These are phyloP conservation scores for Yamadazyma blattariae DNA, from an alignment of 1,139 yeast species.

Conservation along the genomic window DNA sequence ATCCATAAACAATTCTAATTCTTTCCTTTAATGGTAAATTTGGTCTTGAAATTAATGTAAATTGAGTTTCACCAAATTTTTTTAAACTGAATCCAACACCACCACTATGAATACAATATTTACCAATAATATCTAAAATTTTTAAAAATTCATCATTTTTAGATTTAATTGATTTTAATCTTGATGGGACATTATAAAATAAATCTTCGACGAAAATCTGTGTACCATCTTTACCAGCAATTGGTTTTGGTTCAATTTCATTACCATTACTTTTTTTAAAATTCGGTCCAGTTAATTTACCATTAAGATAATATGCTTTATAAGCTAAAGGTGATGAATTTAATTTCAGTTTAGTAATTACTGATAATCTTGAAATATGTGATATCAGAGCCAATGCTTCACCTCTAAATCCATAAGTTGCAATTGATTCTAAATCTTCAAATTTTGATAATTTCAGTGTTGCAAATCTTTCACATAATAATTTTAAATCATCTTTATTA, in stretches of 20 bases:
- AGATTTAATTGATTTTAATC: conserved; percentile 64
- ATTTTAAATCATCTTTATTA: conserved; percentile 38
- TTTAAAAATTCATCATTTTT: conserved; percentile 72
- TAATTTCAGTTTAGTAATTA: conserved; percentile 62
- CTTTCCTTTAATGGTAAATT: conserved; percentile 54
- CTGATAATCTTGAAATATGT: conserved; percentile 65
- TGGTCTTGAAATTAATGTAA: conserved; percentile 53
- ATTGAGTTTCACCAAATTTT: conserved; percentile 66
- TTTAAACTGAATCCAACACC: conserved; percentile 78
- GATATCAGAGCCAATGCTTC: conserved; percentile 63
- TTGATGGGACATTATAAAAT: conserved; percentile 83
- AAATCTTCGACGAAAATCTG: conserved; percentile 83
- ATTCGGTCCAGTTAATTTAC: conserved; percentile 47
- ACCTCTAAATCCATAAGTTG: conserved; percentile 61
- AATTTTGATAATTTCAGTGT: conserved; percentile 50
- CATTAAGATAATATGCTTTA: conserved; percentile 63
- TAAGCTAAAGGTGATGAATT: conserved; percentile 60
- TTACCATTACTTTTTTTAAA: conserved; percentile 22
- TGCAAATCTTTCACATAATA: conserved; percentile 56
- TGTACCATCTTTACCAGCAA: conserved; percentile 89
- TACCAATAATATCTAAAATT: conserved; percentile 78
- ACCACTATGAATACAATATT: conserved; percentile 74
- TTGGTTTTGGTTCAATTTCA: conserved; percentile 55
- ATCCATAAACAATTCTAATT: conserved; percentile 72
- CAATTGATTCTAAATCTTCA: conserved; percentile 47